Percentiles rank a stretch among this genome's conserved stretches.
Evolutionary conservation across 2,329 filamentous ascomycete genomes (phyloP).

Genomic region (Trichoderma atroviride): DNA sequence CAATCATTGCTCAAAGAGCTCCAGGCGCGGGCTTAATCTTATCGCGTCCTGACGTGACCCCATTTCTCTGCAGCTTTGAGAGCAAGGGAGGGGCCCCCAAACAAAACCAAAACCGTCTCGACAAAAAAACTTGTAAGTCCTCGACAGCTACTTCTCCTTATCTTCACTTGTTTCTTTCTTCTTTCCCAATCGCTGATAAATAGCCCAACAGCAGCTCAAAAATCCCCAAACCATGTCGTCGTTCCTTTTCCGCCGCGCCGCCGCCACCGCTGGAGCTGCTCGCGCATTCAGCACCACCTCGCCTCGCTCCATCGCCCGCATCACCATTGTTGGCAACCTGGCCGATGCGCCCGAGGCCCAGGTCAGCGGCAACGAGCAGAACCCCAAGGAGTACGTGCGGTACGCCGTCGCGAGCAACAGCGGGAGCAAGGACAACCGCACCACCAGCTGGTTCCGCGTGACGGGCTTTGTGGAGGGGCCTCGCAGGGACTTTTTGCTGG

Average conservation of each 20-base stretch:
- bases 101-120: background rate
- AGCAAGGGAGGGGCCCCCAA: conserved; percentile 2
- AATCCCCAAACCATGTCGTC: conserved; percentile 44
- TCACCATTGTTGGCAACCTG: conserved; percentile 86
- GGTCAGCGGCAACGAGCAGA: conserved; percentile 63
- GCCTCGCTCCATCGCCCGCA: conserved; percentile 68
- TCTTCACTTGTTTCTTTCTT: background rate
- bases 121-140: background rate
- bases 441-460: conserved; percentile 85
- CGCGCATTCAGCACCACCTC: conserved; percentile 79
- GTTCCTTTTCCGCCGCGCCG: conserved; percentile 57
- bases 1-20: conserved; percentile 21
- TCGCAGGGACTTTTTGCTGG: conserved; percentile 70
- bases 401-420: conserved; percentile 74
- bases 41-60: conserved; percentile 12
- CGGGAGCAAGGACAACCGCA: conserved; percentile 69
- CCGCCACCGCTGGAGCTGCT: conserved; percentile 49
- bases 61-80: background rate
- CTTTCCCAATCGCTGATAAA: background rate
- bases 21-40: conserved; percentile 12
- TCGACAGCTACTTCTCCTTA: background rate
- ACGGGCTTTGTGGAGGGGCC: conserved; percentile 72
- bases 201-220: background rate
- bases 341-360: conserved; percentile 76
- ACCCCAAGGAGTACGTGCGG: conserved; percentile 65